These are phyloP conservation scores for Antitrichia curtipendula DNA, from an alignment of 225 moss, liverwort and hornwort species.

Conservation along the genomic window DNA sequence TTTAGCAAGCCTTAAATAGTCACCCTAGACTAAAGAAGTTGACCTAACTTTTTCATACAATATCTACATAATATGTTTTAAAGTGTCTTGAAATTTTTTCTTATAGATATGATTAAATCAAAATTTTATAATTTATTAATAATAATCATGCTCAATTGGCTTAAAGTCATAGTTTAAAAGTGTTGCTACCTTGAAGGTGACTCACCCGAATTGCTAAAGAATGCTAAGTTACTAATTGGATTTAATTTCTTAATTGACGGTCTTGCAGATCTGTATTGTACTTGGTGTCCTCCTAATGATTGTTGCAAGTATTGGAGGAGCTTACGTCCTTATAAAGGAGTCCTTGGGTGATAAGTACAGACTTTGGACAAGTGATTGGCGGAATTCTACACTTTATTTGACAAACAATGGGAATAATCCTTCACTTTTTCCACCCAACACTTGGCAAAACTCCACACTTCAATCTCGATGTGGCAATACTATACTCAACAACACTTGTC, in stretches of 20 bases:
- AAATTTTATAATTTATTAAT: too few relatives aligned
- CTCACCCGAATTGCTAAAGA: background rate
- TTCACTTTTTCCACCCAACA: background rate
- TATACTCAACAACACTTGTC: too few relatives aligned
- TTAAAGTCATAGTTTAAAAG: background rate
- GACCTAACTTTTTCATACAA: background rate
- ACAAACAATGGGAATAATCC: background rate
- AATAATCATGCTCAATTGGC: background rate
- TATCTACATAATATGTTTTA: background rate
- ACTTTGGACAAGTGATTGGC: background rate
- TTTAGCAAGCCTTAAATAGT: background rate
- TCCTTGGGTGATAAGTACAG: background rate
- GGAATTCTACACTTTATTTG: background rate
- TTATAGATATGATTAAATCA: background rate
- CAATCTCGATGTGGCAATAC: background rate
- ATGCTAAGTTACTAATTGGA: background rate
- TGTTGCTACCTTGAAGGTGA: background rate
- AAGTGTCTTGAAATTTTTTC: too few relatives aligned
- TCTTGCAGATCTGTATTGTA: background rate
- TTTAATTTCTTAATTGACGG: background rate
- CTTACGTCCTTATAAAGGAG: background rate
- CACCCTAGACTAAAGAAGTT: background rate
- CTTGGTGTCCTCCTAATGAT: background rate
- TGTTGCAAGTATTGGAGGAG: background rate
- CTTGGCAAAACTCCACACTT: background rate